These are phyloP conservation scores for Lecanicillium sp. DNA, from an alignment of 2,329 filamentous ascomycete species.

Conservation along the genomic window DNA sequence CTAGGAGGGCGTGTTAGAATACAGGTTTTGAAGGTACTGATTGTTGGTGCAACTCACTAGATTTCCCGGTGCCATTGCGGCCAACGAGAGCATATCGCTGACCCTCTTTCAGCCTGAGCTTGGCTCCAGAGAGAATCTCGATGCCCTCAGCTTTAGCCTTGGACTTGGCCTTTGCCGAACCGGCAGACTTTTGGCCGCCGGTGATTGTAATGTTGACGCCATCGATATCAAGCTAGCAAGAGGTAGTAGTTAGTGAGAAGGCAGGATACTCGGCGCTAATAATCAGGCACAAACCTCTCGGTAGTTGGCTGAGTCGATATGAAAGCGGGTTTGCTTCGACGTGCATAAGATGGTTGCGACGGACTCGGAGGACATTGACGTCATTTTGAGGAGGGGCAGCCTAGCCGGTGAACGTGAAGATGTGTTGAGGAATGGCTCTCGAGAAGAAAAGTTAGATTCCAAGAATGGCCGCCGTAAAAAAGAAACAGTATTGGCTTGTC, in stretches of 20 bases:
- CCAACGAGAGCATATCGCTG: slow-evolving; percentile 71
- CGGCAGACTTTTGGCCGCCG: slow-evolving; percentile 11
- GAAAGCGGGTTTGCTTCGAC: slow-evolving; percentile 60
- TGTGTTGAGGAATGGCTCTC: background rate
- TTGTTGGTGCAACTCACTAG: slow-evolving; percentile 41
- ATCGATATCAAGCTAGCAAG: slow-evolving; percentile 55
- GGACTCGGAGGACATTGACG: slow-evolving; percentile 40
- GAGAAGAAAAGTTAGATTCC: no score
- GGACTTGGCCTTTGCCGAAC: slow-evolving; percentile 33
- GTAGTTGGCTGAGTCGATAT: slow-evolving; percentile 46
- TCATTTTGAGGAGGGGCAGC: slow-evolving; percentile 24
- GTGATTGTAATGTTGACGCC: slow-evolving; percentile 62
- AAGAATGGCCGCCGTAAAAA: no score
- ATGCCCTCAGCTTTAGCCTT: slow-evolving; percentile 41
- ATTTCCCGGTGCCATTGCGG: slow-evolving; percentile 76
- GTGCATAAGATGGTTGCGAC: slow-evolving; percentile 50
- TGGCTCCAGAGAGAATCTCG: slow-evolving; percentile 65
- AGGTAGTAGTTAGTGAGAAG: no score
- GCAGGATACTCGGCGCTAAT: no score
- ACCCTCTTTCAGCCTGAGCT: slow-evolving; percentile 63
- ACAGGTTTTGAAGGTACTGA: background rate
- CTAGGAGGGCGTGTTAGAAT: slow-evolving; percentile 27
- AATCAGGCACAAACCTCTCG: slow-evolving; percentile 39
- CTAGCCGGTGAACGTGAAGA: background rate
- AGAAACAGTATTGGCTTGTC: no score